Conservation (phyloP, 768 basidiomycete species). For the Auriscalpium orientale region DNA sequence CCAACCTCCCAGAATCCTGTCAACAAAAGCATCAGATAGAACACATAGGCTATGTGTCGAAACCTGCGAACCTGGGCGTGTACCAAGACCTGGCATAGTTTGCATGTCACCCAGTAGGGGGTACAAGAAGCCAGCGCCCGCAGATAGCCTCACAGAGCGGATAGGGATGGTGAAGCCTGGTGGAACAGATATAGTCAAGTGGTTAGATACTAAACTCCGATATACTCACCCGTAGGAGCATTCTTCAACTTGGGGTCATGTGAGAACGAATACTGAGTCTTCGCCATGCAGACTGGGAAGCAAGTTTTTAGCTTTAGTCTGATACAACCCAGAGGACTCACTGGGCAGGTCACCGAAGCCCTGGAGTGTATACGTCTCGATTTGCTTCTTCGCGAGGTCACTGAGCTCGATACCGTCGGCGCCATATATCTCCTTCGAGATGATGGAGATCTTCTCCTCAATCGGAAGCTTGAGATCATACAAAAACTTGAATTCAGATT, state of each 20-base stretch:
- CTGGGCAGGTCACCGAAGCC: slow-evolving; percentile 76
- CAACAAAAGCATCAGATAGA: slow-evolving; percentile 5
- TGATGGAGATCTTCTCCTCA: slow-evolving; percentile 80
- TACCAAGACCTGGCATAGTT: slow-evolving; percentile 95
- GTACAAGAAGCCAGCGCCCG: slow-evolving; percentile 94
- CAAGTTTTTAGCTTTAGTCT: neutral
- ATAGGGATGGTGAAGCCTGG: slow-evolving; percentile 90
- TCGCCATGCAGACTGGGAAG: slow-evolving; percentile 83
- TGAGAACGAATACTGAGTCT: slow-evolving; percentile 97
- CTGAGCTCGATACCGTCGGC: slow-evolving; percentile 87
- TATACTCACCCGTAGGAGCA: slow-evolving; percentile 61
- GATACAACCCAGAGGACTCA: slow-evolving; percentile 30
- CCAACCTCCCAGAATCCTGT: slow-evolving; percentile 90
- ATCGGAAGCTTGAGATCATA: slow-evolving; percentile 82
- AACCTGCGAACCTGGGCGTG: slow-evolving; percentile 61
- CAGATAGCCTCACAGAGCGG: slow-evolving; percentile 77
- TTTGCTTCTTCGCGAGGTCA: slow-evolving; percentile 74
- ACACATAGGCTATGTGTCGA: neutral
- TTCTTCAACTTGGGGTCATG: slow-evolving; percentile 89
- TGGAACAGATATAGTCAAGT: neutral
- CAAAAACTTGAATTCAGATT: slow-evolving; percentile 85
- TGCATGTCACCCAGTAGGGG: slow-evolving; percentile 96
- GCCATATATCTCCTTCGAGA: slow-evolving; percentile 88
- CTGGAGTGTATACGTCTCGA: slow-evolving; percentile 88
- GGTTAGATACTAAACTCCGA: neutral